Evolutionary conservation across 345 rosid species (phyloP).

Genomic region (Populus deltoides): DNA sequence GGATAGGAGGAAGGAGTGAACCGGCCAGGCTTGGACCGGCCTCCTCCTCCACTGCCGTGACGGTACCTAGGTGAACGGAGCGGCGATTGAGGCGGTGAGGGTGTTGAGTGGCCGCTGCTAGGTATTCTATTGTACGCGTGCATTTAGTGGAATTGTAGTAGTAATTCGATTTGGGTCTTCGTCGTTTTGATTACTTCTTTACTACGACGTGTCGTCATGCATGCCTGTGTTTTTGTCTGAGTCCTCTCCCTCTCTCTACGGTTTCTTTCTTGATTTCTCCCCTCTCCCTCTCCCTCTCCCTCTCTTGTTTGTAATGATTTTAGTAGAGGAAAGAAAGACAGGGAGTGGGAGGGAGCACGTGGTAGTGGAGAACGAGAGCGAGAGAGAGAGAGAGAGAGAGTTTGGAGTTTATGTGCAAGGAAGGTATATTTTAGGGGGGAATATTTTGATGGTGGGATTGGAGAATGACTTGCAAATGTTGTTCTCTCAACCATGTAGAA

Average conservation of each 20-base stretch:
- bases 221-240: neutral
- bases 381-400: neutral
- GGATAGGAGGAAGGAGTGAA: slow-evolving; percentile 32
- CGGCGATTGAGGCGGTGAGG: slow-evolving; percentile 94
- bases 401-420: neutral
- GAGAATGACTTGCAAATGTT: neutral
- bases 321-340: neutral
- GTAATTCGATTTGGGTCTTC: neutral
- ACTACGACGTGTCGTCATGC: neutral
- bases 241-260: neutral
- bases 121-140: slow-evolving; percentile 74
- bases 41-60: slow-evolving; percentile 25
- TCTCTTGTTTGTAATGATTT: neutral
- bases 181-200: neutral
- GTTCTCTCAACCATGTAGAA: neutral
- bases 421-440: neutral
- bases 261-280: neutral
- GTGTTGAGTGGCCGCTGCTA: slow-evolving; percentile 91
- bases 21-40: slow-evolving; percentile 58
- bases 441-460: neutral
- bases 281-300: neutral
- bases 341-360: slow-evolving; percentile 9
- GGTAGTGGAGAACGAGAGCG: neutral
- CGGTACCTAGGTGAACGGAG: slow-evolving; percentile 87
- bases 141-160: slow-evolving; percentile 46